A percentile compares a stretch with the other conserved stretches of the same genome.
Conservation (phyloP, 495 filamentous ascomycete genomes). For the Antarctomyces pellizariae region DNA sequence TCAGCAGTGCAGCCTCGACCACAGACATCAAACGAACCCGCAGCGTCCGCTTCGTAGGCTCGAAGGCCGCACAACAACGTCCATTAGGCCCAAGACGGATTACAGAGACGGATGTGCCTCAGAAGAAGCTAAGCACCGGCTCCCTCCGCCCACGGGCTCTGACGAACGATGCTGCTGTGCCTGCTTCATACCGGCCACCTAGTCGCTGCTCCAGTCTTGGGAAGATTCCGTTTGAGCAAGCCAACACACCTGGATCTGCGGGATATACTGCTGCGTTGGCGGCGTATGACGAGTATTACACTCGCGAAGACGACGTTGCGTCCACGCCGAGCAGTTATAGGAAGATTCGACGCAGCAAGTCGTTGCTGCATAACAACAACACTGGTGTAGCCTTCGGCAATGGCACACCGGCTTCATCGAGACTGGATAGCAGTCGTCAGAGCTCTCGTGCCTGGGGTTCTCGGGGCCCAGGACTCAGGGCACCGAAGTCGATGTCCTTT, state of each 20-base stretch:
- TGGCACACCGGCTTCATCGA: slow-evolving; percentile 6
- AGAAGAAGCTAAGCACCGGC: slow-evolving; percentile 1
- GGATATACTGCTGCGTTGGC: slow-evolving; percentile 17
- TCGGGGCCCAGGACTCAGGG: slow-evolving; percentile 10
- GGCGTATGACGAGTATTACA: slow-evolving; percentile 23
- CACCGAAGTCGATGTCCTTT: slow-evolving; percentile 40
- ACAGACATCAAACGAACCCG: slow-evolving; percentile 17
- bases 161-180: slow-evolving; percentile 9
- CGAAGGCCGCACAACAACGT: slow-evolving; percentile 11
- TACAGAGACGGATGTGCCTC: slow-evolving; percentile 4
- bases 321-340: slow-evolving; percentile 52
- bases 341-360: slow-evolving; percentile 48
- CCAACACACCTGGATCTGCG: slow-evolving; percentile 14
- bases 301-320: slow-evolving; percentile 33
- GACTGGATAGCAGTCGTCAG: background rate
- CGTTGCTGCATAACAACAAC: slow-evolving; percentile 36
- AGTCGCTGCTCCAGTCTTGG: slow-evolving; percentile 15
- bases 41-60: slow-evolving; percentile 31
- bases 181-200: slow-evolving; percentile 9
- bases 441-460: slow-evolving; percentile 10
- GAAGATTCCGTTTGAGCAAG: slow-evolving; percentile 15
- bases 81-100: slow-evolving; percentile 8
- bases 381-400: slow-evolving; percentile 12
- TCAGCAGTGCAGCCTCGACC: slow-evolving; percentile 2
- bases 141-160: slow-evolving; percentile 7